phyloP scores from a whole-genome alignment of 305 asterid species.

The Petunia hybrid region DNA sequence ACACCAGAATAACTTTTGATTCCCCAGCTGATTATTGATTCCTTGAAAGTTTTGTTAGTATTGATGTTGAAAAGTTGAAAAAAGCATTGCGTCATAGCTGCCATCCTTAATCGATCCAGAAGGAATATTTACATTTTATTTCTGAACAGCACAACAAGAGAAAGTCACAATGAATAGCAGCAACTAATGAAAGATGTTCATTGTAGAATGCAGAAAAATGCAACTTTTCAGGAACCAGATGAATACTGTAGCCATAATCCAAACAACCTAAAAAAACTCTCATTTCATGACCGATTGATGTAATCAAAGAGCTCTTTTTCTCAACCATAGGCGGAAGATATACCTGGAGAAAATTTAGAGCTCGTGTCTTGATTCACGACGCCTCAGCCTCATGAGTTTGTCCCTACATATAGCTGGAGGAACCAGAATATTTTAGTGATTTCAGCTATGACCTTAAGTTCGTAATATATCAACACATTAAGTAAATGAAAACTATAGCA shows the following conservation, averaged over 20 bases:
- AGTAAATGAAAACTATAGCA: conserved; percentile 8
- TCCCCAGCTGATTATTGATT: conserved; percentile 9
- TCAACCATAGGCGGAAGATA: not conserved
- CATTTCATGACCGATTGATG: conserved; percentile 3
- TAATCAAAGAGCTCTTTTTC: conserved; percentile 11
- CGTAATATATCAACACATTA: not conserved
- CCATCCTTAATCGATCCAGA: conserved; percentile 12
- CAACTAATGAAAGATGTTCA: conserved; percentile 16
- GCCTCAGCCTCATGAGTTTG: conserved; percentile 46
- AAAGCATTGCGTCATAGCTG: not conserved
- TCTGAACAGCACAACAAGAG: conserved; percentile 10
- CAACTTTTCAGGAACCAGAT: conserved; percentile 5
- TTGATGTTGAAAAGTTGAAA: conserved; percentile 16
- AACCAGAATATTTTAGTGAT: not conserved
- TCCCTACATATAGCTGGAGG: conserved; percentile 49
- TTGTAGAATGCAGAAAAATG: not conserved
- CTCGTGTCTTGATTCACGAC: conserved; percentile 40
- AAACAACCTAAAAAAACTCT: not conserved
- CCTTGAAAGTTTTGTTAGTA: conserved; percentile 20
- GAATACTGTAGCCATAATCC: not conserved
- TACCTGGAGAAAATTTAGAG: conserved; percentile 30
- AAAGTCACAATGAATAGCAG: not conserved
- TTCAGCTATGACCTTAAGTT: not conserved
- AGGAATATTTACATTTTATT: conserved; percentile 24
- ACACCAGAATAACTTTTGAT: not conserved